Evolutionary conservation across 106 monocot genomes (phyloP).

Genomic region (Allium cepa): DNA sequence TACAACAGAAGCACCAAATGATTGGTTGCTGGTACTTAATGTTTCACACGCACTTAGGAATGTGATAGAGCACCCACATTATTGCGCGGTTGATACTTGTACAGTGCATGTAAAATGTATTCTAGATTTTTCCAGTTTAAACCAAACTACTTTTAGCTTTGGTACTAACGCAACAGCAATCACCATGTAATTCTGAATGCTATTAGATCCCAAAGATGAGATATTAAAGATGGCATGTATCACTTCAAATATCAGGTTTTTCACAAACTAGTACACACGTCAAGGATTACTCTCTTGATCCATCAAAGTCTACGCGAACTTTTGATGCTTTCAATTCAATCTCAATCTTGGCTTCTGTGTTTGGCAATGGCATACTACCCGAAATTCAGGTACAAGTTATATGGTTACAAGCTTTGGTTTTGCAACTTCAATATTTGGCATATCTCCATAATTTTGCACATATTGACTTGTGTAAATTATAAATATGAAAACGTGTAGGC

Average conservation of each 20-base stretch:
- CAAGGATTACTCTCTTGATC: conserved; percentile 53
- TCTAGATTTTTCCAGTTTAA: too few species aligned
- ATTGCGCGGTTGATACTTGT: too few species aligned
- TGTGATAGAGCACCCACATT: too few species aligned
- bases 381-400: conserved; percentile 56
- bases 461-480: background rate
- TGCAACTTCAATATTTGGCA: background rate
- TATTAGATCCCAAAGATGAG: too few species aligned
- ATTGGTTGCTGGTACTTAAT: too few species aligned
- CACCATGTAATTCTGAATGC: too few species aligned
- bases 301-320: conserved; percentile 31
- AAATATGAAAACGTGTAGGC: conserved; percentile 29
- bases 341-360: conserved; percentile 66
- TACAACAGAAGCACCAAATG: too few species aligned
- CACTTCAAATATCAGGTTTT: conserved; percentile 20
- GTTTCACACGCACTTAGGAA: too few species aligned
- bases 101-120: too few species aligned
- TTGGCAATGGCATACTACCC: conserved; percentile 74
- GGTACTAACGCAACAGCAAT: too few species aligned
- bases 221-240: background rate
- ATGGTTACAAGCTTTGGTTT: background rate
- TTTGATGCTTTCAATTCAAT: conserved; percentile 65
- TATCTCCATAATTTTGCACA: too few species aligned
- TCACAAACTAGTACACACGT: conserved; percentile 30
- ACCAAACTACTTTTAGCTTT: too few species aligned